Evolutionary conservation across 345 rosid genomes (phyloP).

Genomic region (Bruguiera gymnorhiza): DNA sequence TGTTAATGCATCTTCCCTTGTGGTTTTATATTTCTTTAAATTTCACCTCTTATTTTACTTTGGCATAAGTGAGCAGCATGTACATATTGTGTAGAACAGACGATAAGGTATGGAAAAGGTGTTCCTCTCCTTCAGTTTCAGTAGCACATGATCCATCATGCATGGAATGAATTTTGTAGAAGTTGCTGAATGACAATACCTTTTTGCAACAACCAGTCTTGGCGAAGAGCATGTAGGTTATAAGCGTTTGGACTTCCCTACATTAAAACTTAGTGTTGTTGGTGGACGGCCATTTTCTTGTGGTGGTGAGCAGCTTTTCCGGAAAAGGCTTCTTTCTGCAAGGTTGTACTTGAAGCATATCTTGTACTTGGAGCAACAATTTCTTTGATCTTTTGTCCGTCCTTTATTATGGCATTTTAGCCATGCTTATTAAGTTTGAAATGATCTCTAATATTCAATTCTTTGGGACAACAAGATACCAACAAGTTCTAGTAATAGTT

Average conservation of each 20-base stretch:
- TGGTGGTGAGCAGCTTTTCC: conserved; percentile 59
- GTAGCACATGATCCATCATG: background rate
- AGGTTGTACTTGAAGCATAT: conserved; percentile 40
- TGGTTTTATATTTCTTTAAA: no score
- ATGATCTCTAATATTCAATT: background rate
- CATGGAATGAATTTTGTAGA: background rate
- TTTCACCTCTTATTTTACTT: background rate
- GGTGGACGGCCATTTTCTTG: conserved; percentile 95
- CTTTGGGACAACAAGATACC: background rate
- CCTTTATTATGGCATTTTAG: background rate
- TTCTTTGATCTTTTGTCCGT: background rate
- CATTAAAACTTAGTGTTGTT: conserved; percentile 60
- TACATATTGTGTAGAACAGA: background rate
- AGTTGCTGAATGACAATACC: conserved; percentile 3
- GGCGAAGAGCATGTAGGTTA: conserved; percentile 79
- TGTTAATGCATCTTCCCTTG: background rate
- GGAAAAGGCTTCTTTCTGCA: conserved; percentile 50
- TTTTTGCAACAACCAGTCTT: conserved; percentile 50
- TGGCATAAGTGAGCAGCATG: background rate
- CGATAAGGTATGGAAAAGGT: no score
- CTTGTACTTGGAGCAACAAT: no score
- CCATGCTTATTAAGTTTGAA: no score
- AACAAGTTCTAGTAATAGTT: background rate
- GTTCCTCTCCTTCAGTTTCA: no score
- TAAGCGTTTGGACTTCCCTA: conserved; percentile 62